Percentiles rank a stretch among this genome's conserved stretches.
Evolutionary conservation across 2,329 filamentous ascomycete genomes (phyloP).

Genomic region (Pseudogymnoascus sp.): DNA sequence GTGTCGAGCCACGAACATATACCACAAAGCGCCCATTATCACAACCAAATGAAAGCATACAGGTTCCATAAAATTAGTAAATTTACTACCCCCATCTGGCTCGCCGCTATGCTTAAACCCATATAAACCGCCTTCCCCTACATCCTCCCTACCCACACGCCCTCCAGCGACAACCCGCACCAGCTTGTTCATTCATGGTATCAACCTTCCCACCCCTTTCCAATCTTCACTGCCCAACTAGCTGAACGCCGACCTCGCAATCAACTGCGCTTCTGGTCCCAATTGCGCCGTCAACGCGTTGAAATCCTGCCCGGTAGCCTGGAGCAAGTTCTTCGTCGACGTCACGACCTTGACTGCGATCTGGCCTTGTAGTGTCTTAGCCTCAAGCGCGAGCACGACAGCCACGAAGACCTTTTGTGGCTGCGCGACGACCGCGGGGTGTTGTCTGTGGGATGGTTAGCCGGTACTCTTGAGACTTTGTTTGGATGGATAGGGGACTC

Average conservation of each 20-base stretch:
- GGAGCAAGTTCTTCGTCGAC: constrained; percentile 70
- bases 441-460: constrained; percentile 55
- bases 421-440: constrained; percentile 70
- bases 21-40: background rate
- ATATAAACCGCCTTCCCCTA: background rate
- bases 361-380: constrained; percentile 79
- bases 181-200: constrained; percentile 8
- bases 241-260: constrained; percentile 70
- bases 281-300: constrained; percentile 68
- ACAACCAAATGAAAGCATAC: background rate
- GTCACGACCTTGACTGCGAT: constrained; percentile 68
- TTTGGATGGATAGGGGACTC: constrained; percentile 37
- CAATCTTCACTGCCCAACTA: constrained; percentile 30
- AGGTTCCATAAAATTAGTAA: background rate
- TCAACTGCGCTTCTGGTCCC: constrained; percentile 70
- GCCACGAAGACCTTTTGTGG: constrained; percentile 75
- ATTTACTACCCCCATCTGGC: background rate
- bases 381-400: constrained; percentile 82
- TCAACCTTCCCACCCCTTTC: background rate
- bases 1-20: background rate
- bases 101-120: constrained; percentile 3
- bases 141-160: background rate
- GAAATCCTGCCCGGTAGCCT: constrained; percentile 65
- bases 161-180: background rate
- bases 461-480: constrained; percentile 20